These are phyloP conservation scores for Beauveria scarabaeidicola DNA, from an alignment of 2,329 filamentous ascomycete genomes.

Conservation along the genomic window DNA sequence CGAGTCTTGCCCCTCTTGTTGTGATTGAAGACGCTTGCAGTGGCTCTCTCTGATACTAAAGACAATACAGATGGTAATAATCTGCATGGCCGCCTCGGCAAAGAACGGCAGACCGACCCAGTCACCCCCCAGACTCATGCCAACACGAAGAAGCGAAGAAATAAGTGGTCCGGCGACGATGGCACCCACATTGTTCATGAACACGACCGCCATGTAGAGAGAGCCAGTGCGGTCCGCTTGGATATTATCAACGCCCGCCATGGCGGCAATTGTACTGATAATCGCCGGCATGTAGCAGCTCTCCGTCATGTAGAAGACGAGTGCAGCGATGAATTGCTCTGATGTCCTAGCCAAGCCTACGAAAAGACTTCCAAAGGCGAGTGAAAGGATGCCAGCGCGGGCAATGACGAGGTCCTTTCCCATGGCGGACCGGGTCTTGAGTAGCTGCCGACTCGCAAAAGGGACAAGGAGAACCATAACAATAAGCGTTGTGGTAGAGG, in stretches of 20 bases:
- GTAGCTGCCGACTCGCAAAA: not conserved
- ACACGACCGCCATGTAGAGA: not conserved
- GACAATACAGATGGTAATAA: constrained; percentile 6
- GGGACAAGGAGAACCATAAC: constrained; percentile 1
- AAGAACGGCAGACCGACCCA: constrained; percentile 10
- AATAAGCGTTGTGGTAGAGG: not conserved
- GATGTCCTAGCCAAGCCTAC: not conserved
- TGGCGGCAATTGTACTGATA: not conserved
- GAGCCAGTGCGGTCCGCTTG: not conserved
- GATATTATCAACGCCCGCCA: constrained; percentile 1
- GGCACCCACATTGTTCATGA: not conserved
- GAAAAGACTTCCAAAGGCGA: not conserved
- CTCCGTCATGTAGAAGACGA: constrained; percentile 4
- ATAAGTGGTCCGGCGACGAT: constrained; percentile 1
- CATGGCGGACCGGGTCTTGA: not conserved
- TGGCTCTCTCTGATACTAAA: constrained; percentile 1
- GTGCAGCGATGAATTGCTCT: not conserved
- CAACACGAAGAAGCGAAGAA: not conserved
- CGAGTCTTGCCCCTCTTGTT: not conserved
- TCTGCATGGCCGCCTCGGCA: not conserved
- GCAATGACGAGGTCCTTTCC: constrained; percentile 8
- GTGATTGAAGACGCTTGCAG: not conserved
- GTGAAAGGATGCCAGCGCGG: not conserved
- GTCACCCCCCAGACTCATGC: not conserved
- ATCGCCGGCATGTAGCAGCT: constrained; percentile 7